Conservation (phyloP, 176 grass and related monocot genomes). For the Rhipidocladum racemiflorum region DNA sequence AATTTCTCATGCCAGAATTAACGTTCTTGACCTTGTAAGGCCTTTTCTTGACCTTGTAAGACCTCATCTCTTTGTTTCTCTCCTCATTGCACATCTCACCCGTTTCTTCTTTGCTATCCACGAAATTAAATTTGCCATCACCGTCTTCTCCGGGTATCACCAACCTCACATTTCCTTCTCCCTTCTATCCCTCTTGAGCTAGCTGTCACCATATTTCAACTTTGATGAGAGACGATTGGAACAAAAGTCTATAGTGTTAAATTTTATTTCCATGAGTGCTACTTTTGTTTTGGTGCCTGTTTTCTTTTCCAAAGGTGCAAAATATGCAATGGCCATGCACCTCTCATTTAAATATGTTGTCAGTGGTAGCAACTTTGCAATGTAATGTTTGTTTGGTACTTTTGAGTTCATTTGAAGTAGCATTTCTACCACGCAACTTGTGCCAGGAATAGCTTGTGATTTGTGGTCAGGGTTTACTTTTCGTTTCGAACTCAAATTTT, state of each 20-base stretch:
- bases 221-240: neutral
- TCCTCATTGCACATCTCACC: neutral
- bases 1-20: neutral
- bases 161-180: neutral
- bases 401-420: neutral
- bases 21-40: constrained; percentile 76
- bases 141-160: neutral
- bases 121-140: neutral
- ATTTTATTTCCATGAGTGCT: neutral
- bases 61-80: neutral
- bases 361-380: neutral
- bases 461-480: neutral
- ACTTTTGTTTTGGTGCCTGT: neutral
- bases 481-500: too few species aligned
- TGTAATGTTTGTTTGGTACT: neutral
- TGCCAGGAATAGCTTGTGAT: neutral
- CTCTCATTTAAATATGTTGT: neutral
- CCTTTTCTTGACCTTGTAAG: constrained; percentile 90
- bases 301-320: neutral
- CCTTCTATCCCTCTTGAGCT: constrained; percentile 74
- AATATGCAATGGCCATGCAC: neutral
- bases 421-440: neutral
- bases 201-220: neutral
- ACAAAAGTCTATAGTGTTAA: neutral
- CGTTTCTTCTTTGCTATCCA: neutral